Percentiles rank a stretch among this genome's conserved stretches.
phyloP scores from a whole-genome alignment of 164 flowering plant genomes.

The Nymphaea colorata region DNA sequence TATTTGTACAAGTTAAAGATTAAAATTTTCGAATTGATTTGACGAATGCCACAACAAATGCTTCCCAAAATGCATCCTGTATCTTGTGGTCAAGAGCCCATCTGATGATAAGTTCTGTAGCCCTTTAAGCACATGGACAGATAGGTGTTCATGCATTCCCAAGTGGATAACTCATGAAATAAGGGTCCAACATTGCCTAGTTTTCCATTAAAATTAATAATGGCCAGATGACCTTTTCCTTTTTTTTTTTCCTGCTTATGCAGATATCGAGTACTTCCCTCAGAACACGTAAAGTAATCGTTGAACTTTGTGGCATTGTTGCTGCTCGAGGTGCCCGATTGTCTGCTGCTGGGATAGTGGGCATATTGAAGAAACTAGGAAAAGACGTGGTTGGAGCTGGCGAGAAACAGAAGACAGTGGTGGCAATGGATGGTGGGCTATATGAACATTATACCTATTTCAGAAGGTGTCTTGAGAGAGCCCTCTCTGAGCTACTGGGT shows the following conservation, averaged over 20 bases:
- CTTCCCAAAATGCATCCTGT: too few relatives aligned
- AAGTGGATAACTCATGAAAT: too few relatives aligned
- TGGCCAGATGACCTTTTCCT: too few relatives aligned
- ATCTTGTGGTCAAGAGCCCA: too few relatives aligned
- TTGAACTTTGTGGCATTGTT: constrained; percentile 67
- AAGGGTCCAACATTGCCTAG: neutral
- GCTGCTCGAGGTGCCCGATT: constrained; percentile 83
- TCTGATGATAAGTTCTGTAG: neutral
- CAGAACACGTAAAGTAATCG: constrained; percentile 61
- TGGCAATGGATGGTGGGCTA: constrained; percentile 85
- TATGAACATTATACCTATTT: constrained; percentile 76
- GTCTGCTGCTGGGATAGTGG: constrained; percentile 77
- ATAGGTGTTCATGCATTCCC: too few relatives aligned
- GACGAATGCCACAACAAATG: neutral
- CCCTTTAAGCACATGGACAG: neutral
- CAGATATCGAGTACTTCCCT: constrained; percentile 27
- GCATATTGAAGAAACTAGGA: constrained; percentile 81
- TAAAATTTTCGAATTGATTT: neutral
- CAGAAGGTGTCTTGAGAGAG: constrained; percentile 42
- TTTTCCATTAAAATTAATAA: neutral
- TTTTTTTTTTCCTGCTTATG: neutral
- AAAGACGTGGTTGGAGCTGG: constrained; percentile 44
- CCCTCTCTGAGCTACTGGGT: constrained; percentile 66
- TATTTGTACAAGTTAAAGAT: neutral
- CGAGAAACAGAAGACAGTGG: constrained; percentile 44